phyloP scores from a whole-genome alignment of 2,329 filamentous ascomycete genomes.

The Pseudocercospora musae region DNA sequence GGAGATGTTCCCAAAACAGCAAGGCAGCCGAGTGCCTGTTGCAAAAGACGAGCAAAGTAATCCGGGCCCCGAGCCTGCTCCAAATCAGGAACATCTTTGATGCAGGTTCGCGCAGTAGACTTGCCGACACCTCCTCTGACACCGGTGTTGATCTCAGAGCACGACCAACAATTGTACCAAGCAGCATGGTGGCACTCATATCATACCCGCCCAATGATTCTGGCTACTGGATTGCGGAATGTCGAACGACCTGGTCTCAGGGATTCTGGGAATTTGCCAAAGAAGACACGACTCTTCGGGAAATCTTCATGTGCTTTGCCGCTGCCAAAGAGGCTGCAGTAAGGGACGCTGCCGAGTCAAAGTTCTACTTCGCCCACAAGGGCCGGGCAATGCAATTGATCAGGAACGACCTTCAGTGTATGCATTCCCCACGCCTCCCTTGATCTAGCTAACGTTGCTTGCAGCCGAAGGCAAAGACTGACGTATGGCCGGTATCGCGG shows the following conservation, averaged over 20 bases:
- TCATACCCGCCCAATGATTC: neutral
- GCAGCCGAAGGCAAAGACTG: neutral
- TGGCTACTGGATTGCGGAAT: neutral
- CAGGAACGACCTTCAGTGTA: neutral
- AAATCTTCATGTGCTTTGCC: conserved; percentile 4
- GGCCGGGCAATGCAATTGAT: neutral
- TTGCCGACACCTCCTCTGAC: neutral
- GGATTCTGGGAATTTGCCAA: conserved; percentile 6
- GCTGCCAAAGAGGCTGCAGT: conserved; percentile 2
- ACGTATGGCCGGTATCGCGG: conserved; percentile 1
- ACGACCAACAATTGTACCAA: conserved; percentile 1
- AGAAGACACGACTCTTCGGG: neutral
- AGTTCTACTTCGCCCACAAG: conserved; percentile 1
- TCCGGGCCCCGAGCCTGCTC: neutral
- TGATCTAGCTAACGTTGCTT: neutral
- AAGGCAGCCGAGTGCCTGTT: neutral
- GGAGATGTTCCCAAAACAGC: neutral
- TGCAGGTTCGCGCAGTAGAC: neutral
- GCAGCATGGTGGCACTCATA: conserved; percentile 3
- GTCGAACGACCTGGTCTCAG: neutral
- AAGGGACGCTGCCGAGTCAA: neutral
- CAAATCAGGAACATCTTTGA: neutral
- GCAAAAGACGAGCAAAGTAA: neutral
- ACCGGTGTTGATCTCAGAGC: neutral
- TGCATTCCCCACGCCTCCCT: neutral